A percentile compares a stretch with the other conserved stretches of the same genome.
These are phyloP conservation scores for Pleurotus djamor DNA, from an alignment of 768 basidiomycete genomes.

Conservation along the genomic window DNA sequence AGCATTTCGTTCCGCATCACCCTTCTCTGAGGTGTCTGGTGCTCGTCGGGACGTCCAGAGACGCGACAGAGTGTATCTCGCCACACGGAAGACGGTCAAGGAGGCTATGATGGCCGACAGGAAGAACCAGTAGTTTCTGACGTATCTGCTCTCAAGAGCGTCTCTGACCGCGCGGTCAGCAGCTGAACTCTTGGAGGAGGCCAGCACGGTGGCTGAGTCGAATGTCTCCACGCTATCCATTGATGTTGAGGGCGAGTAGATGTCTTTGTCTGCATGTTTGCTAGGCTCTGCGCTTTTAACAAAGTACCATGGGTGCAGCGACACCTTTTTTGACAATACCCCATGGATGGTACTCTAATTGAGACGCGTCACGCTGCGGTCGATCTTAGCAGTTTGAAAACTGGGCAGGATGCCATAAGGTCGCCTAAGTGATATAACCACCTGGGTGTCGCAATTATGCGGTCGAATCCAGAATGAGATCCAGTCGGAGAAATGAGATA, in stretches of 20 bases:
- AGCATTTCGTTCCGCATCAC: constrained; percentile 16
- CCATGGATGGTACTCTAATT: not conserved
- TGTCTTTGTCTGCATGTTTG: not conserved
- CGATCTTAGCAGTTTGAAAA: not conserved
- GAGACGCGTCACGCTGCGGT: not conserved
- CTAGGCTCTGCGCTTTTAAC: constrained; percentile 1
- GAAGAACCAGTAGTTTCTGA: constrained; percentile 38
- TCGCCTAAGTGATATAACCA: not conserved
- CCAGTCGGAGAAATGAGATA: constrained; percentile 1
- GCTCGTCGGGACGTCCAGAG: not conserved
- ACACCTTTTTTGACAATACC: constrained; percentile 8
- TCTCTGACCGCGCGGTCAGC: constrained; percentile 33
- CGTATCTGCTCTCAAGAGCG: constrained; percentile 29
- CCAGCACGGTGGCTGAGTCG: constrained; percentile 6
- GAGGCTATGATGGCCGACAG: constrained; percentile 32
- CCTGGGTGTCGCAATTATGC: not conserved
- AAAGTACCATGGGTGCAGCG: constrained; percentile 1
- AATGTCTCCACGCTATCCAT: not conserved
- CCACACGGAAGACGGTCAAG: constrained; percentile 28
- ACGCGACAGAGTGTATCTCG: constrained; percentile 14
- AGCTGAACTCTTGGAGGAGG: constrained; percentile 17
- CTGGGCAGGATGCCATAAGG: no score
- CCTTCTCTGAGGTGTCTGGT: constrained; percentile 12
- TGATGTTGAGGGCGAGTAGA: not conserved
- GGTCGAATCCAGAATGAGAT: not conserved